Base-by-base conservation (phyloP, 495 filamentous ascomycete genomes). In the Daldinia vernicosa region DNA sequence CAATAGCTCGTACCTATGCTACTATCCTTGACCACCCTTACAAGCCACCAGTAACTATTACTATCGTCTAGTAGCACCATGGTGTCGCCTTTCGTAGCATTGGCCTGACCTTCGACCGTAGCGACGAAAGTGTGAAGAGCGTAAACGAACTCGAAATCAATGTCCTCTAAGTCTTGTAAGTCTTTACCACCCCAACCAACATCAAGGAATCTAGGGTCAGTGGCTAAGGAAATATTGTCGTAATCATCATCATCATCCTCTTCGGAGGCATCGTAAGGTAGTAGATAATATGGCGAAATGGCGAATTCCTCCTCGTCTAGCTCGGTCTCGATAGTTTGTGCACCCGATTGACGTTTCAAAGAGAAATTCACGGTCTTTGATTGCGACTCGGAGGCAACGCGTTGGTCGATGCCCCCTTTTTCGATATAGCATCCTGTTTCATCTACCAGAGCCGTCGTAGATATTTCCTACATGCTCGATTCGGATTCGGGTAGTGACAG, bases 51-150 rank as follows among this genome's bases (percentile, higher is more conserved):
- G 78, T 99, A 99, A 79, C 94, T 97, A 82, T 99, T 99, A 78
- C 93, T 97, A 74, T 99, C 95, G 77, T 98, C 95, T n/a, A 99
- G 87, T 43, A 99, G 88, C n/a, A 98, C 94, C 95, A 99, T 99
- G 15, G 94, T 98, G 75, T 99, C 95, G 33, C 95, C 95, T 83
- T 99, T 99, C 9, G 92, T 93, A 52, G 95, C 95, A 84, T 98
- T 98, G 63, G 95, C 95, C 80, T 99, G 95, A 6, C 95, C 95
- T 80, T 99, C 96, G 57, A 98, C 95, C 0, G 95, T 98, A 35
- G 95, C 95, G 60, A 95, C 92, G 76, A 99, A 99, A 27, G 94
- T 98, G 79, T 98, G 95, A 65, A 99, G 84, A 54, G 95, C 95
- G 80, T 99, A 99, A 62, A 99, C 95, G 81, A 98, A 97, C 74